Conservation (phyloP, 345 rosid genomes). For the Moringa oleifera region DNA sequence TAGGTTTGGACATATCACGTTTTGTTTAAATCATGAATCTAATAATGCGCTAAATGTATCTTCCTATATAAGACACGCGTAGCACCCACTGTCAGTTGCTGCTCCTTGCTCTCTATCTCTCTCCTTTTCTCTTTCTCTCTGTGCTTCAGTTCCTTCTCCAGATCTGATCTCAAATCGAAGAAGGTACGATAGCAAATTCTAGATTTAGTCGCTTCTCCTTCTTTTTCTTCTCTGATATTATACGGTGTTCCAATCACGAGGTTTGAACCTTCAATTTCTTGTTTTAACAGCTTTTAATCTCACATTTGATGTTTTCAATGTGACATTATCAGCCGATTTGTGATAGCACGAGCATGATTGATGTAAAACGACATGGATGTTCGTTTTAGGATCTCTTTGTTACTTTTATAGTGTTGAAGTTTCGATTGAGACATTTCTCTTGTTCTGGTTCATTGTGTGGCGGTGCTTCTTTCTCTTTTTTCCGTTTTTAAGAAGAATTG, state of each 20-base stretch:
- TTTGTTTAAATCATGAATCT: conserved; percentile 4
- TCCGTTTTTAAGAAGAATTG: too few species aligned
- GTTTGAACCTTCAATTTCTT: not conserved
- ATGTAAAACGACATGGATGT: not conserved
- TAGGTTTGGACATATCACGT: not conserved
- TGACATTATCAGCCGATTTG: not conserved
- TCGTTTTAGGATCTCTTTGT: not conserved
- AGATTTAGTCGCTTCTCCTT: too few species aligned
- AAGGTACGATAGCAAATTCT: not conserved
- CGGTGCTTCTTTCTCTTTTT: too few species aligned
- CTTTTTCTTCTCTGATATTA: too few species aligned
- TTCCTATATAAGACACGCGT: not conserved
- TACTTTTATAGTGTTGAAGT: too few species aligned
- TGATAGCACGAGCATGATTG: too few species aligned
- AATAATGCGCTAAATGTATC: not conserved
- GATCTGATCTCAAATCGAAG: conserved; percentile 6
- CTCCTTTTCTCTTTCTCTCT: too few species aligned
- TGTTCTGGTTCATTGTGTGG: too few species aligned
- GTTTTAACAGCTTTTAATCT: not conserved
- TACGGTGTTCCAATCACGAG: too few species aligned
- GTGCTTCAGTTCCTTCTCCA: conserved; percentile 1
- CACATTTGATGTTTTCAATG: not conserved
- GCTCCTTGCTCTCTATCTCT: too few species aligned
- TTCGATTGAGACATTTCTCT: too few species aligned
- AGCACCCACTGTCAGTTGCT: not conserved